Evolutionary conservation across 2,329 filamentous ascomycete genomes (phyloP), one percentile per base, ranked within the genome.

Genomic region (Pseudodiploospora longispora): DNA sequence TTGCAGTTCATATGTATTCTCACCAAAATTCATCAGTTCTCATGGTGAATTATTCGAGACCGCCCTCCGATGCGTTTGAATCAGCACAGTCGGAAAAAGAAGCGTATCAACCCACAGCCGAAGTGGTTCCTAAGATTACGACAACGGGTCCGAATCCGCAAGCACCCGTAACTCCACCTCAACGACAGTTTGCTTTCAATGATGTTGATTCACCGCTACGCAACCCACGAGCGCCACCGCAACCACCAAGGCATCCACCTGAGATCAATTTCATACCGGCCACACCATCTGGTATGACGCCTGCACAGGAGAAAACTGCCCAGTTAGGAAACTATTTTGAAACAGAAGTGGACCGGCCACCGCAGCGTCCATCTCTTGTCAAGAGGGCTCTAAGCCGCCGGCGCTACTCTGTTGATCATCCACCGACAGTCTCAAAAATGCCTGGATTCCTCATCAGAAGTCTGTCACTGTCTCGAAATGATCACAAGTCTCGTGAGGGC

Each of bases 11-110:
- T 48, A 78, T 83, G 53, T 81, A 75, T 51, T 71, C 75, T 19
- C 80, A 83, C 50, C 78, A 83, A 53, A 83, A 82, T 52, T 80
- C 73, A 39, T 83, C 80, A 4, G 63, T 83, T 8, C 59, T 82
- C 36, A 70, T 83, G 61, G 74, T 83, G 30, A 66, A 80, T 50
- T 74, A 80, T 55, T 71, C 72, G 7, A 67, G 64, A 36, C 74
- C 68, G 55, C 71, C 69, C 27, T 73, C 71, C 0, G 71, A 74
- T 44, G 63, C 60, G 38, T 67, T 69, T 19, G 67, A 19, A 69
- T 37, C 52, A 48, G 39, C 55, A 53, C n/a, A 42, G 50, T 19
- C 19, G 6, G 50, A 55, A 42, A 27, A 40, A 9, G 42, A 47
- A 4, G 52, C 55, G 10, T 55, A 35, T 49, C 56, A 3, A 51